A percentile compares a stretch with the other conserved stretches of the same genome.
Conservation (phyloP, 1,284 basidiomycete species). For the Omphalotus olearius region DNA sequence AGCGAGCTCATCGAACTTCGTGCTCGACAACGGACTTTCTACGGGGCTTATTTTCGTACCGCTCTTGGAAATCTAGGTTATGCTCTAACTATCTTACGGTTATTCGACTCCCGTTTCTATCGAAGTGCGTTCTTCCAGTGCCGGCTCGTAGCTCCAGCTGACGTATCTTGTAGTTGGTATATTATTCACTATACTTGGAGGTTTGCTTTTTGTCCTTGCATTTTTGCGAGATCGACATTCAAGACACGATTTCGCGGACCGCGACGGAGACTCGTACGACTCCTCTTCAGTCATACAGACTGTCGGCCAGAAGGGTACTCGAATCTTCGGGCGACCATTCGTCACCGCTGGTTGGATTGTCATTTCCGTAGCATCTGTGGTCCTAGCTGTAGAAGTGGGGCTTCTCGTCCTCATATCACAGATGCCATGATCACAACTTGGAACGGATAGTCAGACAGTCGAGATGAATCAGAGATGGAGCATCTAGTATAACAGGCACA, state of each 20-base stretch:
- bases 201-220: slow-evolving; percentile 54
- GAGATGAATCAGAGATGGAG: no score
- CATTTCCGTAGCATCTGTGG: slow-evolving; percentile 54
- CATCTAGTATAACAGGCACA: no score
- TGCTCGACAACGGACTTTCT: slow-evolving; percentile 75
- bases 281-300: slow-evolving; percentile 34
- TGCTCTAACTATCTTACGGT: slow-evolving; percentile 66
- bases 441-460: no score
- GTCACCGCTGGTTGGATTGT: slow-evolving; percentile 78
- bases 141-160: not conserved
- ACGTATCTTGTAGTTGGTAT: slow-evolving; percentile 55
- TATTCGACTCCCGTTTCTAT: slow-evolving; percentile 72
- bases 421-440: slow-evolving; percentile 19
- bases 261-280: slow-evolving; percentile 26
- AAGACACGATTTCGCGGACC: slow-evolving; percentile 71
- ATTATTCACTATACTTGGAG: slow-evolving; percentile 63
- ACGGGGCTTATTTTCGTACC: slow-evolving; percentile 76
- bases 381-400: slow-evolving; percentile 60
- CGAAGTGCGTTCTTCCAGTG: slow-evolving; percentile 43
- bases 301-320: slow-evolving; percentile 52
- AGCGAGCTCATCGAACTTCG: slow-evolving; percentile 72
- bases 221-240: slow-evolving; percentile 62
- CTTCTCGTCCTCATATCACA: slow-evolving; percentile 57
- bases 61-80: slow-evolving; percentile 75
- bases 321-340: slow-evolving; percentile 72